A percentile compares a stretch with the other conserved stretches of the same genome.
Evolutionary conservation across 2,329 filamentous ascomycete species (phyloP).

Genomic region (Dactylellina cionopaga): DNA sequence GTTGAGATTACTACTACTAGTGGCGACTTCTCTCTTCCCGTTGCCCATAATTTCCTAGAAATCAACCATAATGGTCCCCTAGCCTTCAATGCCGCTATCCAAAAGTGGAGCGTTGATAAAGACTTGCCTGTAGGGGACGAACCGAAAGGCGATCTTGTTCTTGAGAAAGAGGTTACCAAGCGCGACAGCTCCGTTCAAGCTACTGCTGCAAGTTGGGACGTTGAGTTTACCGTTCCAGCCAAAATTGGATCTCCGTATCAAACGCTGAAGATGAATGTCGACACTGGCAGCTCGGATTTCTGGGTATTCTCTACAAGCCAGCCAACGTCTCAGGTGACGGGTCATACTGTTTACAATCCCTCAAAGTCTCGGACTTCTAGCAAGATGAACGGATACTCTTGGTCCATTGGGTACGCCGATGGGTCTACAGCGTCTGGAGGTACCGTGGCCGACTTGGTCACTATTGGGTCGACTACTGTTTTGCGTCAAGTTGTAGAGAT

Average conservation of each 20-base stretch:
- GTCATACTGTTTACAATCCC: constrained; percentile 61
- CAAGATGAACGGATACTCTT: constrained; percentile 58
- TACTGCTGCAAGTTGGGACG: not conserved
- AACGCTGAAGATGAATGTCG: constrained; percentile 64
- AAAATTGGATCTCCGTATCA: constrained; percentile 73
- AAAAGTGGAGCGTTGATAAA: constrained; percentile 29
- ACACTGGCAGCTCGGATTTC: constrained; percentile 39
- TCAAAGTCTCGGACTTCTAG: constrained; percentile 60
- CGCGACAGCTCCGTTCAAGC: constrained; percentile 17
- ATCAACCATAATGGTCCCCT: constrained; percentile 29
- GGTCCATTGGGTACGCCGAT: constrained; percentile 61
- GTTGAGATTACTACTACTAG: not conserved
- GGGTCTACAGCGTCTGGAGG: constrained; percentile 60
- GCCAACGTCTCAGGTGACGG: constrained; percentile 55
- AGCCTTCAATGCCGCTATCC: constrained; percentile 21
- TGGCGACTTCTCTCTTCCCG: constrained; percentile 15
- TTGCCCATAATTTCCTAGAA: constrained; percentile 1
- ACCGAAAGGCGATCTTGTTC: constrained; percentile 3
- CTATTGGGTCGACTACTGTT: constrained; percentile 59
- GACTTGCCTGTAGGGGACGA: constrained; percentile 14
- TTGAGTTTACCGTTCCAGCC: constrained; percentile 62
- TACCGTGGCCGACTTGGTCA: constrained; percentile 60
- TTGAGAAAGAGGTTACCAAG: constrained; percentile 19
- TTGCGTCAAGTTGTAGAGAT: constrained; percentile 59
- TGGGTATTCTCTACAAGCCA: constrained; percentile 60